Evolutionary conservation across 306 rosid species (phyloP).

Genomic region (Dryas octopetala): DNA sequence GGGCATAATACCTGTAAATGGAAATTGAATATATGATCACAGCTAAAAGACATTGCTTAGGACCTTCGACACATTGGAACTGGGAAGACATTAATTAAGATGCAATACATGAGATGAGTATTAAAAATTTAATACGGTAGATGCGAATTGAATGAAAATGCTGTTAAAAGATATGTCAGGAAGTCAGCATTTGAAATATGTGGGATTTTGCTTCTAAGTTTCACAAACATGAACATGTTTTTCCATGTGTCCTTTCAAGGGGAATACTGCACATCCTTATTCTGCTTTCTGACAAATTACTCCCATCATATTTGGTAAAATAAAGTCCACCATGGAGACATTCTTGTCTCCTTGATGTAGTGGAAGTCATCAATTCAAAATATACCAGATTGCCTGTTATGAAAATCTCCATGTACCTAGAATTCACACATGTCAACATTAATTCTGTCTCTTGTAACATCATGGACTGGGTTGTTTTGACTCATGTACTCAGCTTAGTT

Average conservation of each 20-base stretch:
- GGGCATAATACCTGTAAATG: neutral
- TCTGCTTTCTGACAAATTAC: neutral
- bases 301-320: neutral
- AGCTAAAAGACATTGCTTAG: neutral
- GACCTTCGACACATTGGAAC: neutral
- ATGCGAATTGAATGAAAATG: neutral
- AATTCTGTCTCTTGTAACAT: neutral
- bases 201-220: neutral
- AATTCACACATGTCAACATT: neutral
- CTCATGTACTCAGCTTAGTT: constrained; percentile 2
- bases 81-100: too few species aligned
- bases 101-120: neutral
- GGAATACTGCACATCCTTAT: neutral
- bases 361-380: neutral
- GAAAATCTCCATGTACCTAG: neutral
- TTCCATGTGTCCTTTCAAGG: neutral
- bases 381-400: neutral
- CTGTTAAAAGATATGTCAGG: neutral
- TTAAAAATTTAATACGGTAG: neutral
- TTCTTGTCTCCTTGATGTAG: neutral
- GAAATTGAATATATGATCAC: neutral
- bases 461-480: neutral
- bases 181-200: neutral
- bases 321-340: neutral
- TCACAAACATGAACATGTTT: neutral